Evolutionary conservation across 2,329 filamentous ascomycete species (phyloP).

Genomic region (Aspergillus chevalieri): DNA sequence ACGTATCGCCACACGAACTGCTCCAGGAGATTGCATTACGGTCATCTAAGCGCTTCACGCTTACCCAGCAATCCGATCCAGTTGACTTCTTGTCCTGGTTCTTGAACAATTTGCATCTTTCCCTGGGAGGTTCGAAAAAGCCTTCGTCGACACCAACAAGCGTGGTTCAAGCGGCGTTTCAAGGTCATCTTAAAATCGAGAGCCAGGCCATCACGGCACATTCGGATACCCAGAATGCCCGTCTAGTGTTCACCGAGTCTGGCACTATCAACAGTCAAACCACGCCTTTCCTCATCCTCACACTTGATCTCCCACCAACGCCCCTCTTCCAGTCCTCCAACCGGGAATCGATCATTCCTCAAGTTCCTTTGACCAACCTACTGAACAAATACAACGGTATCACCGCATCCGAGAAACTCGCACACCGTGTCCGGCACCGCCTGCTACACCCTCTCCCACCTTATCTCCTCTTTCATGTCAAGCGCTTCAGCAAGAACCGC

Average conservation of each 20-base stretch:
- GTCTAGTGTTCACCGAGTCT: constrained; percentile 87
- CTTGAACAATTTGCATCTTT: constrained; percentile 88
- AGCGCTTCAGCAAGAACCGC: constrained; percentile 94
- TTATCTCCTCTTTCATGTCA: constrained; percentile 89
- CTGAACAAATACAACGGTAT: constrained; percentile 90
- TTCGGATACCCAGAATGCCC: constrained; percentile 72
- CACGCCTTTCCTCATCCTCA: constrained; percentile 82
- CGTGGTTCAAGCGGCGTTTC: constrained; percentile 88
- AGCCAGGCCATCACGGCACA: constrained; percentile 90
- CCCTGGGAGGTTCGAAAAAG: constrained; percentile 83
- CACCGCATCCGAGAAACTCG: constrained; percentile 78
- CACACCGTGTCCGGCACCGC: constrained; percentile 81
- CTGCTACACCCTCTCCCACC: constrained; percentile 86
- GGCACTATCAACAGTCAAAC: constrained; percentile 70
- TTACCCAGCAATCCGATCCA: constrained; percentile 87
- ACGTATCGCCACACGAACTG: constrained; percentile 95
- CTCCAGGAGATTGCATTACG: constrained; percentile 88
- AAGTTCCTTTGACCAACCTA: constrained; percentile 67
- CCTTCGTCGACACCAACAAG: constrained; percentile 60
- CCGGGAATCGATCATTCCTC: constrained; percentile 89
- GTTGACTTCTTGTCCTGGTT: constrained; percentile 98
- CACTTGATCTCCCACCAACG: constrained; percentile 82
- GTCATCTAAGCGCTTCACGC: constrained; percentile 85
- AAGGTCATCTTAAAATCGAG: constrained; percentile 85
- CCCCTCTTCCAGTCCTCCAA: constrained; percentile 94